phyloP scores from a whole-genome alignment of 2,329 filamentous ascomycete species.

The Delphinella strobiligena region DNA sequence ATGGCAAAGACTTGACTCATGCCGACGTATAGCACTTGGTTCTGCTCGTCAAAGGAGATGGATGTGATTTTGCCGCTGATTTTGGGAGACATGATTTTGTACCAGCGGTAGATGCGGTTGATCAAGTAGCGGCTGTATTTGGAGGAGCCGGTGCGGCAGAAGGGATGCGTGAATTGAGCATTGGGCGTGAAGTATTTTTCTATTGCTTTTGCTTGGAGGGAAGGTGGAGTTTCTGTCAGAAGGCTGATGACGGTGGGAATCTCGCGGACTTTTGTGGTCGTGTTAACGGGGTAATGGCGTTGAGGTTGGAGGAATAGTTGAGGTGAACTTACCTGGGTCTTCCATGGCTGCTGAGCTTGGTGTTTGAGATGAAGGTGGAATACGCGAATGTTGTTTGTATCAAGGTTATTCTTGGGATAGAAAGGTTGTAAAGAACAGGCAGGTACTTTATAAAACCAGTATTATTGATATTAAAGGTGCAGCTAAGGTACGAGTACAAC shows the following conservation, averaged over 20 bases:
- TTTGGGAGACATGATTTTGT: conserved; percentile 67
- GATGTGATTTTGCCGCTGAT: conserved; percentile 57
- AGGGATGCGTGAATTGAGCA: conserved; percentile 66
- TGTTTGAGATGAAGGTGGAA: neutral
- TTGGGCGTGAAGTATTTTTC: conserved; percentile 61
- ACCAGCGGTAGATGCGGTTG: conserved; percentile 64
- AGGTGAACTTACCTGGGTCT: neutral
- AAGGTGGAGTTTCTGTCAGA: conserved; percentile 55
- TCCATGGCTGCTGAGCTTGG: neutral
- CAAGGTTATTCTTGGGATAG: no score
- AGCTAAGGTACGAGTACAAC: no score
- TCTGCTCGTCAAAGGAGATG: conserved; percentile 57
- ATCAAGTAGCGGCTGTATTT: conserved; percentile 55
- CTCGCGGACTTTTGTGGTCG: conserved; percentile 33
- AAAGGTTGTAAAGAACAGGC: no score
- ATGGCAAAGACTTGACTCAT: conserved; percentile 65
- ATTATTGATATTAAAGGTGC: no score
- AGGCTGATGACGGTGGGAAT: conserved; percentile 54
- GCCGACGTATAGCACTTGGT: conserved; percentile 58
- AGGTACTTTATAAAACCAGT: no score
- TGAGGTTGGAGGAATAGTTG: neutral
- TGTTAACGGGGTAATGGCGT: neutral
- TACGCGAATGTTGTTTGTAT: neutral
- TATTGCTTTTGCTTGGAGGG: conserved; percentile 52
- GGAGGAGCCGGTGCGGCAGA: conserved; percentile 54